These are phyloP conservation scores for Linderniella brevidens DNA, from an alignment of 257 asterid genomes.

Conservation along the genomic window DNA sequence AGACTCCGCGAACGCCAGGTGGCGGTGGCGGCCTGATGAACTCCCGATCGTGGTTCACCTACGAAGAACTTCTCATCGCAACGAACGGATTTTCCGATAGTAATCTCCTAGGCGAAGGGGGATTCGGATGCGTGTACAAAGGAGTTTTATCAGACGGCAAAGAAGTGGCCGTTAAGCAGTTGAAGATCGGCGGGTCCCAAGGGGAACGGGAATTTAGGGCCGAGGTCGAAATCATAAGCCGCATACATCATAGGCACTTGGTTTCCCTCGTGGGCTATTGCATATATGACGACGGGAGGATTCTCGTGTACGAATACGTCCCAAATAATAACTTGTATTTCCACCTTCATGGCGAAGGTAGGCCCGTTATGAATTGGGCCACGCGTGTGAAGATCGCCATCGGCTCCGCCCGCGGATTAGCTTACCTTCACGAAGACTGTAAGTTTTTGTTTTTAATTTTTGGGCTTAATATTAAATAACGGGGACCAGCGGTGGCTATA, in stretches of 20 bases:
- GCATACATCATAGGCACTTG: conserved; percentile 54
- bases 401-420: conserved; percentile 59
- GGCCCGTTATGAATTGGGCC: conserved; percentile 35
- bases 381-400: conserved; percentile 49
- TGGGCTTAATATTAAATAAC: neutral
- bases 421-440: conserved; percentile 72
- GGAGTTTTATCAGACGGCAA: conserved; percentile 41
- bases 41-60: no score
- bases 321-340: conserved; percentile 43
- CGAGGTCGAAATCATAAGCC: conserved; percentile 39
- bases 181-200: conserved; percentile 51
- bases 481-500: no score
- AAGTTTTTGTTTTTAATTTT: conserved; percentile 9
- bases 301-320: conserved; percentile 52
- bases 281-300: conserved; percentile 28
- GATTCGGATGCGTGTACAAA: conserved; percentile 22
- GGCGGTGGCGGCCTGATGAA: no score
- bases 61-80: no score
- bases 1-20: no score
- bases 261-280: conserved; percentile 65
- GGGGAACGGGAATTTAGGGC: conserved; percentile 31
- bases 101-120: no score
- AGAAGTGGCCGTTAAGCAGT: conserved; percentile 49
- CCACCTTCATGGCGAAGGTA: conserved; percentile 44
- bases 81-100: no score